Evolutionary conservation across 177 flowering plant species (phyloP).

Genomic region (Telopea speciosissima): DNA sequence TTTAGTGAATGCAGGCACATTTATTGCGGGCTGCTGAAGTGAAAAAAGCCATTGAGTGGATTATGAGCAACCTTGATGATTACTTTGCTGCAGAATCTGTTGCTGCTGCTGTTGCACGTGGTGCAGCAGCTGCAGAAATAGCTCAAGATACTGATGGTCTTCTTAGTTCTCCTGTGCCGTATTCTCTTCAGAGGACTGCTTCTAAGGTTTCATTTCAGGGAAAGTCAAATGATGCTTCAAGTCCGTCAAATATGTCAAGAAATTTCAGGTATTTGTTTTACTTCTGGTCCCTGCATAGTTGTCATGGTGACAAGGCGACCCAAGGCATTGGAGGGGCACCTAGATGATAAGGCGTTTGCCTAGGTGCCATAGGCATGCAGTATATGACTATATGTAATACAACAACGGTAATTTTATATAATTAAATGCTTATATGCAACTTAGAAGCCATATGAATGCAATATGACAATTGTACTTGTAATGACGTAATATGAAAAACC

Average conservation of each 20-base stretch:
- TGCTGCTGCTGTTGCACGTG: constrained; percentile 71
- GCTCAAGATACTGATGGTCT: constrained; percentile 44
- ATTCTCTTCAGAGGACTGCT: constrained; percentile 37
- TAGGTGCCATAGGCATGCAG: too few species aligned
- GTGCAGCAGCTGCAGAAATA: constrained; percentile 60
- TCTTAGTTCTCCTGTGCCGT: constrained; percentile 21
- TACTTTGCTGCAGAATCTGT: constrained; percentile 83
- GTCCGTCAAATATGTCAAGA: constrained; percentile 56
- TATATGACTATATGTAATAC: too few species aligned
- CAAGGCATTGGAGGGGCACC: too few species aligned
- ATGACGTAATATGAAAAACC: too few species aligned
- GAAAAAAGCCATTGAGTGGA: constrained; percentile 93
- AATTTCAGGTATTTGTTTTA: constrained; percentile 66
- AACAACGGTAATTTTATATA: too few species aligned
- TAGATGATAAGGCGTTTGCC: too few species aligned
- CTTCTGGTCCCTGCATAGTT: not conserved
- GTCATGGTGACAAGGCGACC: too few species aligned
- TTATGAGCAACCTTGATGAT: constrained; percentile 76
- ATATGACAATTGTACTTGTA: too few species aligned
- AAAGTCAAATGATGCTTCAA: constrained; percentile 54
- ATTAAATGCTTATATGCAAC: too few species aligned
- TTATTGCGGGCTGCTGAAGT: constrained; percentile 91
- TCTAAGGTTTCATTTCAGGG: constrained; percentile 40
- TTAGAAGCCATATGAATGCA: too few species aligned
- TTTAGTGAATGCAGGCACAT: constrained; percentile 98